Conservation (phyloP, 345 rosid genomes). For the Erysimum cheiranthoides region DNA sequence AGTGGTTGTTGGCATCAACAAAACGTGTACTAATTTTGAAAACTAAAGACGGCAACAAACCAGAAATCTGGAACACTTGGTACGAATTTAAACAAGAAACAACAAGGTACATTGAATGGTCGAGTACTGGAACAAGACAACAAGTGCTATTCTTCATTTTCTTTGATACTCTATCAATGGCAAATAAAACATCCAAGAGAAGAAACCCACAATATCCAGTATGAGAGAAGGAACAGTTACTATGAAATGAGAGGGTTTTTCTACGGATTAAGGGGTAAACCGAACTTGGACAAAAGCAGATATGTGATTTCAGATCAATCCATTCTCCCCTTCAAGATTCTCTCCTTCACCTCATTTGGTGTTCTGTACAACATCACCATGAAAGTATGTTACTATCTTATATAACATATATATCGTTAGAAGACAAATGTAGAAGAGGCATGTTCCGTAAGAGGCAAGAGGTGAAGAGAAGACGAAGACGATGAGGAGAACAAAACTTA, state of each 20-base stretch:
- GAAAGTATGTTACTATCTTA: background rate
- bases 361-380: slow-evolving; percentile 59
- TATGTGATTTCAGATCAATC: slow-evolving; percentile 54
- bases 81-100: background rate
- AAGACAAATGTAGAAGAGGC: slow-evolving; percentile 6
- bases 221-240: slow-evolving; percentile 18
- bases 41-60: background rate
- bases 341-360: slow-evolving; percentile 78
- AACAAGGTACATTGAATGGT: background rate
- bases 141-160: slow-evolving; percentile 9
- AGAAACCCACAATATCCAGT: slow-evolving; percentile 30
- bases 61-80: slow-evolving; percentile 9
- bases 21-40: background rate
- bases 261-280: slow-evolving; percentile 10
- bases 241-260: slow-evolving; percentile 8
- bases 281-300: slow-evolving; percentile 17
- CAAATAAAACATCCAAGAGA: background rate
- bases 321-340: slow-evolving; percentile 94
- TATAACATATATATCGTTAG: background rate
- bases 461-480: background rate
- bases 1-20: background rate
- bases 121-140: slow-evolving; percentile 3
- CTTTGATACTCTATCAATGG: background rate
- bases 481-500: slow-evolving; percentile 53
- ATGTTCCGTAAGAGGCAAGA: background rate